Conservation (phyloP, 1,139 yeast species). For the Yamadazyma buinensis region DNA sequence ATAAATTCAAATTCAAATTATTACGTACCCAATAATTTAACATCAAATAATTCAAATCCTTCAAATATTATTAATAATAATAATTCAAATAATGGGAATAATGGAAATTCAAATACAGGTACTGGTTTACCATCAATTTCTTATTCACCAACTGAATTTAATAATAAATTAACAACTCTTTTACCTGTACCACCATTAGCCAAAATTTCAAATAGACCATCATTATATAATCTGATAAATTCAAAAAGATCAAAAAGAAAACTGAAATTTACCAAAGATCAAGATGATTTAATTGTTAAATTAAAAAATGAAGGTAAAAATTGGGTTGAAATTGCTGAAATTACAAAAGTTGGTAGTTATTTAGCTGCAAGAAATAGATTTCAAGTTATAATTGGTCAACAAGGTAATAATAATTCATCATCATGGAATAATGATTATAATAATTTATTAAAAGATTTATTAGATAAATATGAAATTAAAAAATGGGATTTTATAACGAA, state of each 20-base stretch:
- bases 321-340: constrained; percentile 75
- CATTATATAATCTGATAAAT: constrained; percentile 20
- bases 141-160: constrained; percentile 12
- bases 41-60: too few relatives aligned
- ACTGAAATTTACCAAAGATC: constrained; percentile 65
- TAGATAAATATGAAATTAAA: constrained; percentile 69
- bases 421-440: constrained; percentile 63
- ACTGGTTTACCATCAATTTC: constrained; percentile 1
- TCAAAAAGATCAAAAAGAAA: constrained; percentile 55
- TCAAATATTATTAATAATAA: too few relatives aligned
- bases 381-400: constrained; percentile 80
- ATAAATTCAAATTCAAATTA: too few relatives aligned
- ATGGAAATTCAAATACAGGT: constrained; percentile 1
- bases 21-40: too few relatives aligned
- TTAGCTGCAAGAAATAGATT: constrained; percentile 76
- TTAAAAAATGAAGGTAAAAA: constrained; percentile 61
- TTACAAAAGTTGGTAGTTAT: constrained; percentile 62
- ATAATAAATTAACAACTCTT: constrained; percentile 11
- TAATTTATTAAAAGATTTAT: constrained; percentile 42
- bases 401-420: constrained; percentile 66
- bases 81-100: too few relatives aligned
- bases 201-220: constrained; percentile 30
- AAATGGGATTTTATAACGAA: constrained; percentile 65
- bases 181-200: constrained; percentile 40
- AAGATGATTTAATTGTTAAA: constrained; percentile 61